Evolutionary conservation across 805 yeast genomes (phyloP).

Genomic region (Wickerhamomyces bovis): DNA sequence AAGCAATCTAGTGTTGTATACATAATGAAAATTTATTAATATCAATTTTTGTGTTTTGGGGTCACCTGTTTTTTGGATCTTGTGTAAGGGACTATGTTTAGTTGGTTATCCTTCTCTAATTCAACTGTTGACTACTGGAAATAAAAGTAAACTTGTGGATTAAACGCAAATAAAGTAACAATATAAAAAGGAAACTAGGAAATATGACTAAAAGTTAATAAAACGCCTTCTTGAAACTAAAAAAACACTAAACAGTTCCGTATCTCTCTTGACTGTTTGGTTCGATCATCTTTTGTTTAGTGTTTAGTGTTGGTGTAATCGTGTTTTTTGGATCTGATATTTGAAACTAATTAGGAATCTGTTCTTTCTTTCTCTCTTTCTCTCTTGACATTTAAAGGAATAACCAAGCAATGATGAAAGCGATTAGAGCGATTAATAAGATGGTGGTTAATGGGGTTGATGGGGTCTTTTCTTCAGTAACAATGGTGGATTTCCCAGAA

Average conservation of each 20-base stretch:
- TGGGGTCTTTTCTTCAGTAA: conserved; percentile 18
- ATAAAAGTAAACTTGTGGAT: background rate
- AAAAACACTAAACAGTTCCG: background rate
- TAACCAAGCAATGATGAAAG: conserved; percentile 64
- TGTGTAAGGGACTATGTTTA: background rate
- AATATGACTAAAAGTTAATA: background rate
- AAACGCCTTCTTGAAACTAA: background rate
- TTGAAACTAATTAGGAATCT: background rate
- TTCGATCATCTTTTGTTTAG: background rate
- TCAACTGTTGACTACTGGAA: too few species aligned
- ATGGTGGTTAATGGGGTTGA: conserved; percentile 50
- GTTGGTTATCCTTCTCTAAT: background rate
- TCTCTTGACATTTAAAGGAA: conserved; percentile 29
- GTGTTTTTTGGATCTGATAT: background rate
- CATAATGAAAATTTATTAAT: conserved; percentile 1
- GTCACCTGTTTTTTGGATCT: background rate
- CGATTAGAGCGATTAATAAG: conserved; percentile 47
- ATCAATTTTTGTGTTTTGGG: background rate
- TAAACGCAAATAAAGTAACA: background rate
- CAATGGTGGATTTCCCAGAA: conserved; percentile 7
- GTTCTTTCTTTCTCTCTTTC: background rate
- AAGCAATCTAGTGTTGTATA: conserved; percentile 27
- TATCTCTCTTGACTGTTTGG: background rate
- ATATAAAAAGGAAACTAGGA: background rate
- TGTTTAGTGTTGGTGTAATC: too few species aligned